Evolutionary conservation across 2,329 filamentous ascomycete genomes (phyloP), one percentile per base, ranked within the genome.

Genomic region (Arthroderma sp.): DNA sequence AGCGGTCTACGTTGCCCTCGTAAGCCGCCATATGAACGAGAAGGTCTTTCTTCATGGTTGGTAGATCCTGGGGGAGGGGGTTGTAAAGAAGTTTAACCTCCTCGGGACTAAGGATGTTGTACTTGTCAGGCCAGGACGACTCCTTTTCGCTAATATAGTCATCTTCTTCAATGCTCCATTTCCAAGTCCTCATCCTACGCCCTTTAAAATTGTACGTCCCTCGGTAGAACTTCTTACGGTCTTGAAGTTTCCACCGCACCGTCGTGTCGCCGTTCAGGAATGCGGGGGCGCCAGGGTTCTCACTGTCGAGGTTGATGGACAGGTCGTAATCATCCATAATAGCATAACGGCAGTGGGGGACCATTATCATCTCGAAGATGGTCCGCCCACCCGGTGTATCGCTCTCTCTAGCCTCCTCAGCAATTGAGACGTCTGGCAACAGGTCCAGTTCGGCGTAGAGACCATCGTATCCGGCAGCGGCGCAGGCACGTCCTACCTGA

Each of bases 1-100:
- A 76, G 2, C 72, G 68, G 47, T 76, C 72, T 4, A 75, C 59
- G 19, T 76, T 66, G 1, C 73, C 73, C 0, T 65, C 58, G 21
- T 68, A 74, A 0, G 72, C 73, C 0, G 73, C 71, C 55, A 70
- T 65, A 3, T 65, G 60, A 11, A 75, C 72, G 0, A 75, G 63
- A 0, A 72, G 35, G 44, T 73, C 67, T 53, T 76, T 76, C 35
- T 73, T 64, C 2, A 69, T 58, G 0, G 63, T 58, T 1, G 72
- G 73, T 7, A 75, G 64, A 56, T 75, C 67, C 0, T 31, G 21
- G 0, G 72, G 73, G 0, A 75, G 63, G 1, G 70, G 71, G 5
- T 41, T 43, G 6, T 63, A 64, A 0, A 72, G 55, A 1, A 70
- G 62, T 8, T 56, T 37, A 2, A 59, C 37, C 60, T 59, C 56